Conservation (phyloP, 1,139 yeast genomes). For the Magnusiomyces sp. region DNA sequence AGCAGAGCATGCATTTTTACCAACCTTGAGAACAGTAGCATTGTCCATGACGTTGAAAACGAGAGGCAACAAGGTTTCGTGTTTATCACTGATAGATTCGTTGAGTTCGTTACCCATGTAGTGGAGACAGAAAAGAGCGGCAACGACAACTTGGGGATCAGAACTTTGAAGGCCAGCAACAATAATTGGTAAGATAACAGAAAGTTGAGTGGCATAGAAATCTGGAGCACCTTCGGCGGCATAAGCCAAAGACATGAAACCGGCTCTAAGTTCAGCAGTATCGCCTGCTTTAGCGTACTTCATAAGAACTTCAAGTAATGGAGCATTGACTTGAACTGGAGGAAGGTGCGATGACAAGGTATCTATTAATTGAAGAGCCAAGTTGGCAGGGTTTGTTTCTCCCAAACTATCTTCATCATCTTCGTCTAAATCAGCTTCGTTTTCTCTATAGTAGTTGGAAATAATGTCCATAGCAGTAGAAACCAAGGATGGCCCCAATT, state of each 20-base stretch:
- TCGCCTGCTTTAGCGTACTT: conserved; percentile 55
- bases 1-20: conserved; percentile 85
- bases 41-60: conserved; percentile 81
- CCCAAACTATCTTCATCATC: conserved; percentile 89
- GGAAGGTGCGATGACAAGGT: conserved; percentile 77
- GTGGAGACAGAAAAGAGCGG: conserved; percentile 76
- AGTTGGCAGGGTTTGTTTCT: conserved; percentile 70
- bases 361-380: conserved; percentile 76
- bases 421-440: conserved; percentile 58
- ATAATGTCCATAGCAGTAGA: conserved; percentile 68
- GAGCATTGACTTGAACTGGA: conserved; percentile 81
- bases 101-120: conserved; percentile 78
- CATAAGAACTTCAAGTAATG: conserved; percentile 64
- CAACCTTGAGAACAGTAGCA: conserved; percentile 75
- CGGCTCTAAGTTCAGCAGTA: conserved; percentile 81
- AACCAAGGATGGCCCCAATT: conserved; percentile 75
- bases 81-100: conserved; percentile 74
- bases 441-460: conserved; percentile 62
- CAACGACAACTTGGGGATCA: conserved; percentile 70
- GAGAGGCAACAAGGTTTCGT: conserved; percentile 73
- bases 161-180: conserved; percentile 70
- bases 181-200: conserved; percentile 61
- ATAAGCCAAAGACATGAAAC: conserved; percentile 70
- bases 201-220: conserved; percentile 66
- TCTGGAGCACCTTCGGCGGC: conserved; percentile 94